phyloP scores from a whole-genome alignment of 1,139 yeast species.

The Suhomyces choctaworum region DNA sequence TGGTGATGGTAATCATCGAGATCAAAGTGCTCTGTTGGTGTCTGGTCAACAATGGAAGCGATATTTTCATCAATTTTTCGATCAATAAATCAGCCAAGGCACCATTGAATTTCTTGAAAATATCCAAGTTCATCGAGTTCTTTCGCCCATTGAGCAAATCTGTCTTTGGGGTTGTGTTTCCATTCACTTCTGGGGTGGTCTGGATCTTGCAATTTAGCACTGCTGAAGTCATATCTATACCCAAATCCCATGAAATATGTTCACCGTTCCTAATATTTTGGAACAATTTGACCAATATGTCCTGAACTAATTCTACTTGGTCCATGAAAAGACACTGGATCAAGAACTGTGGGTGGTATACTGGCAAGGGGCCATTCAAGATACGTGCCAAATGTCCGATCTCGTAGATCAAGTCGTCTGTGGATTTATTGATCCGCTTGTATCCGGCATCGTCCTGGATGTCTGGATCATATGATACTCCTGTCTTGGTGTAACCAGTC shows the following conservation, averaged over 20 bases:
- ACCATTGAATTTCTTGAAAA: slow-evolving; percentile 42
- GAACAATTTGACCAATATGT: slow-evolving; percentile 56
- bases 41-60: slow-evolving; percentile 80
- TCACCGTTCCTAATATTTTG: slow-evolving; percentile 46
- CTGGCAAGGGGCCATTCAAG: slow-evolving; percentile 84
- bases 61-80: slow-evolving; percentile 60
- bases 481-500: slow-evolving; percentile 47
- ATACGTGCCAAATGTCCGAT: slow-evolving; percentile 64
- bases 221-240: slow-evolving; percentile 26
- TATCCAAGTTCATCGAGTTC: slow-evolving; percentile 19
- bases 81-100: slow-evolving; percentile 51
- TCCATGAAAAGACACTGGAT: slow-evolving; percentile 75
- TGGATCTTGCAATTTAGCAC: slow-evolving; percentile 12
- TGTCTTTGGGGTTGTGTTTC: slow-evolving; percentile 8
- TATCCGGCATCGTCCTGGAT: slow-evolving; percentile 28
- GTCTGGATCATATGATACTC: slow-evolving; percentile 28
- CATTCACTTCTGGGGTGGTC: slow-evolving; percentile 2
- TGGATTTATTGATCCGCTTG: slow-evolving; percentile 10
- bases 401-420: slow-evolving; percentile 24
- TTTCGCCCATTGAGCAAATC: slow-evolving; percentile 3
- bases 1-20: slow-evolving; percentile 64
- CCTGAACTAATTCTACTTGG: slow-evolving; percentile 56
- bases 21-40: slow-evolving; percentile 88
- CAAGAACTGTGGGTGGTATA: slow-evolving; percentile 88
- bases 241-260: slow-evolving; percentile 37